phyloP scores from a whole-genome alignment of 768 basidiomycete genomes.

The Gautieria morchelliformis region DNA sequence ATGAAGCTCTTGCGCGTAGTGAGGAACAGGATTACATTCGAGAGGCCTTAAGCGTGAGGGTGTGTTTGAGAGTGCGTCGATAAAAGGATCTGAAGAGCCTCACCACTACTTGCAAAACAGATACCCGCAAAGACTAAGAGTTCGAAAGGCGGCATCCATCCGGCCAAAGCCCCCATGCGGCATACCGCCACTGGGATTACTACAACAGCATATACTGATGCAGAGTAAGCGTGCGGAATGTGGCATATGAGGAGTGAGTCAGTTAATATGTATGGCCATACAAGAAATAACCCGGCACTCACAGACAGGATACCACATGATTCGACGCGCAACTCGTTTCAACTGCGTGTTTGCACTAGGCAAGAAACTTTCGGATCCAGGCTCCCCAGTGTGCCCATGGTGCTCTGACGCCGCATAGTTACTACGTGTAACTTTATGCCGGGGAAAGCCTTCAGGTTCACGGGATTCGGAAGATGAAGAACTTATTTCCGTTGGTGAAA shows the following conservation, averaged over 20 bases:
- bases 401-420: too few relatives aligned
- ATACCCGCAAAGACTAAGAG: slow-evolving; percentile 3
- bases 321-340: slow-evolving; percentile 2
- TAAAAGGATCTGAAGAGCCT: neutral
- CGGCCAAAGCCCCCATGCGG: slow-evolving; percentile 7
- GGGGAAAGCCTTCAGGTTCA: too few relatives aligned
- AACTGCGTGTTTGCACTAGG: neutral
- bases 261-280: neutral
- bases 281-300: neutral
- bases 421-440: too few relatives aligned
- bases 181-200: slow-evolving; percentile 3
- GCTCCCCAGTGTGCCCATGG: too few relatives aligned
- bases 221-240: too few relatives aligned
- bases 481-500: neutral
- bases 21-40: too few relatives aligned
- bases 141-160: slow-evolving; percentile 2
- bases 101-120: neutral
- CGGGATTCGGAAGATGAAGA: too few relatives aligned
- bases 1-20: too few relatives aligned
- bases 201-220: slow-evolving; percentile 4
- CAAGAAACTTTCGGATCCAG: too few relatives aligned
- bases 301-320: slow-evolving; percentile 9
- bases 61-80: too few relatives aligned
- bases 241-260: neutral
- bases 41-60: too few relatives aligned